phyloP scores from a whole-genome alignment of 2,329 filamentous ascomycete genomes.

The Colletotrichum euphorbiae region DNA sequence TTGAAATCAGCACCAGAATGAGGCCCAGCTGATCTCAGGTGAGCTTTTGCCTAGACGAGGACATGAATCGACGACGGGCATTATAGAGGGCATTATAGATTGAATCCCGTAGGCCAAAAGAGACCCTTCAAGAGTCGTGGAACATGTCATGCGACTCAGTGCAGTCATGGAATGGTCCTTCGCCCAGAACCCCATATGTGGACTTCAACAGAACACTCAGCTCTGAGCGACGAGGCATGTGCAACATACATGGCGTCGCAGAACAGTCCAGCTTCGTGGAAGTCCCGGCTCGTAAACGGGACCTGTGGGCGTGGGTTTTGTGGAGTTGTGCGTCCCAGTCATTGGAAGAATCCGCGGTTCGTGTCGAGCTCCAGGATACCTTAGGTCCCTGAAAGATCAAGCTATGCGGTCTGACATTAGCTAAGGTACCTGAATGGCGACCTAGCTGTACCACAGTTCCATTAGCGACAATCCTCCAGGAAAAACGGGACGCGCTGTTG shows the following conservation, averaged over 20 bases:
- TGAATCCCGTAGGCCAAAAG: not conserved
- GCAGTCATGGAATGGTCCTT: not conserved
- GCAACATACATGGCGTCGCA: too few species aligned
- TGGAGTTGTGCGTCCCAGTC: not conserved
- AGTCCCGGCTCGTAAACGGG: too few species aligned
- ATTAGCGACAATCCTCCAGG: not conserved
- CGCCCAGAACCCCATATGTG: not conserved
- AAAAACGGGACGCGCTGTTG: too few species aligned
- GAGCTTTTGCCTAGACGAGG: not conserved
- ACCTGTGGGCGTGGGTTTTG: not conserved
- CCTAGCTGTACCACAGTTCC: too few species aligned
- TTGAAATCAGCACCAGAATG: too few species aligned
- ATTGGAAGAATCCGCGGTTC: not conserved
- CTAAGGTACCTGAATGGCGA: not conserved
- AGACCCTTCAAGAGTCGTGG: not conserved
- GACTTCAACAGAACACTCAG: too few species aligned
- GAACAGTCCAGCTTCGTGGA: too few species aligned
- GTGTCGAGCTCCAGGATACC: slow-evolving; percentile 1
- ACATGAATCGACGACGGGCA: not conserved
- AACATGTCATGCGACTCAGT: not conserved
- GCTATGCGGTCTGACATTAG: not conserved
- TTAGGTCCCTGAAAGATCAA: slow-evolving; percentile 9
- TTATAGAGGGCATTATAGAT: not conserved
- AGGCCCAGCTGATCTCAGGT: too few species aligned
- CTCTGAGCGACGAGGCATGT: too few species aligned